Evolutionary conservation across 1,284 basidiomycete genomes (phyloP).

Genomic region (Phaffia rhodozyma): DNA sequence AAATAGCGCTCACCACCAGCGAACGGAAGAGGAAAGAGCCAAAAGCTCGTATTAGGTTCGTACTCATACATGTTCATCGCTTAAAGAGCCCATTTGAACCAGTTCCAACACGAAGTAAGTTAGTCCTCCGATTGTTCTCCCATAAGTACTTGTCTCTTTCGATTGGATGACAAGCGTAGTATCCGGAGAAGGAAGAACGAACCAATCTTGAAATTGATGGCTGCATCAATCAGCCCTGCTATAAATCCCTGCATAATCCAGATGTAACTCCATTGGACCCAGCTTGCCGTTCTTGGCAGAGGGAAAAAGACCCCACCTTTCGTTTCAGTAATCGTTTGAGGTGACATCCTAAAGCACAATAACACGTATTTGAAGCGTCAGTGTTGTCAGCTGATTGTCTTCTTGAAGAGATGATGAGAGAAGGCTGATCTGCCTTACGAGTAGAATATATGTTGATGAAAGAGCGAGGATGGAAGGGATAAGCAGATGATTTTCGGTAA

Average conservation of each 20-base stretch:
- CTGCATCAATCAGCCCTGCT: conserved; percentile 9
- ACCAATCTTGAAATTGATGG: conserved; percentile 17
- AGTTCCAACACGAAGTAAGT: background rate
- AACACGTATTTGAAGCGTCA: too few species aligned
- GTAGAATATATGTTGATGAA: too few species aligned
- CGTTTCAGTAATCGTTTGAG: too few species aligned
- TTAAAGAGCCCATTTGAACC: background rate
- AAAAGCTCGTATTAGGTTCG: conserved; percentile 13
- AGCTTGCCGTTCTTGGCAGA: conserved; percentile 3
- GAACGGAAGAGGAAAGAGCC: conserved; percentile 17
- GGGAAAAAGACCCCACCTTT: conserved; percentile 5
- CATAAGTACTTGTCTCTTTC: background rate
- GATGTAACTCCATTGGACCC: conserved; percentile 9
- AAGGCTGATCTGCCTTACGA: too few species aligned
- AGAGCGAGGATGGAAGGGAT: too few species aligned
- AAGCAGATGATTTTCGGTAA: too few species aligned
- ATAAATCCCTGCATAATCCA: conserved; percentile 13
- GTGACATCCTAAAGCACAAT: too few species aligned
- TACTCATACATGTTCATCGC: conserved; percentile 5
- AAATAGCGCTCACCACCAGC: conserved; percentile 8
- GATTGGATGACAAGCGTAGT: background rate
- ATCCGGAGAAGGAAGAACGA: background rate
- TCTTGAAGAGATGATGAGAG: too few species aligned
- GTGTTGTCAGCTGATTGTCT: too few species aligned
- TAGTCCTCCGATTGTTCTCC: background rate